Evolutionary conservation across 2,329 filamentous ascomycete species (phyloP), one percentile per base, ranked within the genome.

Genomic region (Botryosphaeria dothidea): DNA sequence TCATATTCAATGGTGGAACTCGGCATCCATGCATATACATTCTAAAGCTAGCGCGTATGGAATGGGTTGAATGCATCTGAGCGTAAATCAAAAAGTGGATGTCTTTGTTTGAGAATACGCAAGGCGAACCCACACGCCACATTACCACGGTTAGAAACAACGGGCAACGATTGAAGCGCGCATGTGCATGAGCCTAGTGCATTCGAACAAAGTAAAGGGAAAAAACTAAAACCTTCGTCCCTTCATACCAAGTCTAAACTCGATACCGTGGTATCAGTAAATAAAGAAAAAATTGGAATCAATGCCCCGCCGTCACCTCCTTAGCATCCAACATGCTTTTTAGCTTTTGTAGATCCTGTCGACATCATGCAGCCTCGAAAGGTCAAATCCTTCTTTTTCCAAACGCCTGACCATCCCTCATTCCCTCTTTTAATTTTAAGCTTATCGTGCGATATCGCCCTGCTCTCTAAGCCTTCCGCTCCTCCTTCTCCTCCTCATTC

Each of bases 401-500:
- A 52, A 52, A 52, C 49, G 49, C 49, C 49, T 49, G 49, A 8
- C 21, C 49, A 36, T 52, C 49, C 49, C 17, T 36, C 27, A 9
- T n/a, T 9, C 36, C 11, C 46, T 15, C 29, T 43, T 57, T 25
- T 15, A 23, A 3, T 25, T 57, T 13, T 27, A 9, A 41, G 3
- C 6, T 7, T 41, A 7, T 25, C 15, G 11, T n/a, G 9, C 36
- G 31, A 8, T 9, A 13, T 48, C 8, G 23, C 17, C n/a, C 17
- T 25, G 6, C n/a, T 21, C 56, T 60, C 49, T 52, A 52, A 52
- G 29, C 56, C 41, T 46, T 46, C 56, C 48, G 41, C 38, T 48
- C 56, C n/a, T 52, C 17, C 48, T 62, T 9, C 46, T 63, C 38
- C 36, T 63, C 25, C 17, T 45, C 31, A 43, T 65, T 38, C 58